Evolutionary conservation across 805 yeast species (phyloP).

Genomic region (Myxozyma mucilagina): DNA sequence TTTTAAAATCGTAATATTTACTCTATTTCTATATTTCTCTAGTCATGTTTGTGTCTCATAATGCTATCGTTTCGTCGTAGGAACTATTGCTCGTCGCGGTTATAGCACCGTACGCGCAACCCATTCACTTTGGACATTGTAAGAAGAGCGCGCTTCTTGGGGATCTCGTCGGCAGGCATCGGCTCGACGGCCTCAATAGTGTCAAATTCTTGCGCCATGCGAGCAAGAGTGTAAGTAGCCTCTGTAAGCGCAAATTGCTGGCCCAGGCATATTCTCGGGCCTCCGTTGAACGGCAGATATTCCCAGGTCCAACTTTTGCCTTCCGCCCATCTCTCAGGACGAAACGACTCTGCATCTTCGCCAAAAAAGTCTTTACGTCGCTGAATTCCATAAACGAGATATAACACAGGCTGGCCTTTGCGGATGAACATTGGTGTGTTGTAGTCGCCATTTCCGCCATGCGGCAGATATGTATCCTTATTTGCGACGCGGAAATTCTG

Average conservation of each 20-base stretch:
- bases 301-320: constrained; percentile 48
- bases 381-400: constrained; percentile 48
- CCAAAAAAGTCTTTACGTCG: constrained; percentile 47
- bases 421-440: constrained; percentile 44
- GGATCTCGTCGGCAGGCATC: neutral
- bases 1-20: no score
- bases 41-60: no score
- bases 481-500: constrained; percentile 9
- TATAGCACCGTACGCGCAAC: neutral
- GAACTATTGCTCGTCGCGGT: neutral
- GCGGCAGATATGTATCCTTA: constrained; percentile 39
- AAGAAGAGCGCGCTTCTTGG: neutral
- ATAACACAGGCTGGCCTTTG: constrained; percentile 48
- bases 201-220: constrained; percentile 42
- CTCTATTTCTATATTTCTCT: no score
- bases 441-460: constrained; percentile 52
- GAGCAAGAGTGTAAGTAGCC: constrained; percentile 49
- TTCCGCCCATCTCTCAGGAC: constrained; percentile 52
- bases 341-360: constrained; percentile 46
- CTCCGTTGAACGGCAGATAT: constrained; percentile 56
- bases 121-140: neutral
- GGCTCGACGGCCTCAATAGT: constrained; percentile 16
- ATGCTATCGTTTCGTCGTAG: no score
- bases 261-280: constrained; percentile 57
- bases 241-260: constrained; percentile 59